These are phyloP conservation scores for Vaccinium myrtillus DNA, from an alignment of 148 eudicot genomes.

Conservation along the genomic window DNA sequence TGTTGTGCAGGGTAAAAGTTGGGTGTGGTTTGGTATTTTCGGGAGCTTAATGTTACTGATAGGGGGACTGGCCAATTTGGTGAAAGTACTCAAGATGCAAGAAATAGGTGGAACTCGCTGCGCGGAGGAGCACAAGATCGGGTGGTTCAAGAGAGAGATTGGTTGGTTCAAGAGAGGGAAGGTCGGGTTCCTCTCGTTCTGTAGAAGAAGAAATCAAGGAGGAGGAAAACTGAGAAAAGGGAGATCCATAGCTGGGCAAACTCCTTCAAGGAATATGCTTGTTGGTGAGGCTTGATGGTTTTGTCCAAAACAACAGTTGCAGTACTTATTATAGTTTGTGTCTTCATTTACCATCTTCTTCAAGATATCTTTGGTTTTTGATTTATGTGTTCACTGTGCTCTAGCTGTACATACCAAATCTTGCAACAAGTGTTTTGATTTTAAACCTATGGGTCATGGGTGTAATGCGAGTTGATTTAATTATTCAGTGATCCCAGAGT, in stretches of 20 bases:
- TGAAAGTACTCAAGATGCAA: conserved; percentile 81
- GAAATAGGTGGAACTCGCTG: conserved; percentile 49
- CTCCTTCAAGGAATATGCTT: background rate
- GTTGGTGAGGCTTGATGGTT: too few relatives aligned
- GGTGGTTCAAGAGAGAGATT: conserved; percentile 45
- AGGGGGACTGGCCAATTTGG: conserved; percentile 74
- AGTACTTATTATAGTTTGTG: background rate
- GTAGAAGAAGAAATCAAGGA: background rate
- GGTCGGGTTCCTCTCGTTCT: background rate
- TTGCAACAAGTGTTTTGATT: background rate
- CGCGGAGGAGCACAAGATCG: conserved; percentile 86
- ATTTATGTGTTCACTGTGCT: background rate
- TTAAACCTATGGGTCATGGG: background rate
- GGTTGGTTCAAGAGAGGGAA: conserved; percentile 17
- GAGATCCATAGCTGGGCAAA: background rate
- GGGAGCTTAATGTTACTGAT: conserved; percentile 64
- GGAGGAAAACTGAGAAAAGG: background rate
- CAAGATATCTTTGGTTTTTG: background rate
- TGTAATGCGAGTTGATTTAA: background rate
- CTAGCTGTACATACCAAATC: background rate
- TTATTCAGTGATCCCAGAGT: too few relatives aligned
- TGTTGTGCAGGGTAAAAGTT: conserved; percentile 45
- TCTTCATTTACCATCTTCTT: background rate
- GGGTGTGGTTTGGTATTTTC: conserved; percentile 67
- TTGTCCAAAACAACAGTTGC: too few relatives aligned